A percentile compares a stretch with the other conserved stretches of the same genome.
These are phyloP conservation scores for Brassica balearica DNA, from an alignment of 441 rosid genomes.

Conservation along the genomic window DNA sequence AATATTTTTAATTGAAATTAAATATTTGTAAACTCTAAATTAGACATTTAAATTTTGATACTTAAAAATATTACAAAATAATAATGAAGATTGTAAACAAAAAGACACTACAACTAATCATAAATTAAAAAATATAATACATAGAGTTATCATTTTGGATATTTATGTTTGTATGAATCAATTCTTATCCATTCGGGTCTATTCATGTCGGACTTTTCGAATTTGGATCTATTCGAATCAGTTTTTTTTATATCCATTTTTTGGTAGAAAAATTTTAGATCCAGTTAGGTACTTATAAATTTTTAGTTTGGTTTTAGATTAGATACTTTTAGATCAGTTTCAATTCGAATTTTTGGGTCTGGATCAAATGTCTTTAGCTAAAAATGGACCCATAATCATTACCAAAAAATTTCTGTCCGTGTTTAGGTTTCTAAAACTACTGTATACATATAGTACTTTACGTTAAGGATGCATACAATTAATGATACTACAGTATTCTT, in stretches of 20 bases:
- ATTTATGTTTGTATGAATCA: neutral
- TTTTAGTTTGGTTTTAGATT: neutral
- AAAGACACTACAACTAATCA: neutral
- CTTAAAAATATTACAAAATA: neutral
- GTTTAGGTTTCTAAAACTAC: slow-evolving; percentile 20
- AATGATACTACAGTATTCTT: neutral
- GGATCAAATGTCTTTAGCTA: neutral
- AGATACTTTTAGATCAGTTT: too few species aligned
- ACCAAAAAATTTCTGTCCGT: slow-evolving; percentile 10
- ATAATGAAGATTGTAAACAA: neutral
- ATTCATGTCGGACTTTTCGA: neutral
- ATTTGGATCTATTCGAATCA: too few species aligned
- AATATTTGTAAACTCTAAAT: neutral
- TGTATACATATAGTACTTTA: slow-evolving; percentile 3
- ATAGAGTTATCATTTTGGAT: too few species aligned
- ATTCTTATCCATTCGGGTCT: neutral
- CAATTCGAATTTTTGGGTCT: too few species aligned
- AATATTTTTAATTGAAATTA: too few species aligned
- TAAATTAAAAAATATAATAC: too few species aligned
- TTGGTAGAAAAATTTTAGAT: neutral
- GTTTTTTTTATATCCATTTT: too few species aligned
- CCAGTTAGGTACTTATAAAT: neutral
- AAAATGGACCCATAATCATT: slow-evolving; percentile 12
- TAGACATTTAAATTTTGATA: too few species aligned
- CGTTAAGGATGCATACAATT: slow-evolving; percentile 12